Conservation (phyloP, 768 basidiomycete species). For the Trametes elegans region DNA sequence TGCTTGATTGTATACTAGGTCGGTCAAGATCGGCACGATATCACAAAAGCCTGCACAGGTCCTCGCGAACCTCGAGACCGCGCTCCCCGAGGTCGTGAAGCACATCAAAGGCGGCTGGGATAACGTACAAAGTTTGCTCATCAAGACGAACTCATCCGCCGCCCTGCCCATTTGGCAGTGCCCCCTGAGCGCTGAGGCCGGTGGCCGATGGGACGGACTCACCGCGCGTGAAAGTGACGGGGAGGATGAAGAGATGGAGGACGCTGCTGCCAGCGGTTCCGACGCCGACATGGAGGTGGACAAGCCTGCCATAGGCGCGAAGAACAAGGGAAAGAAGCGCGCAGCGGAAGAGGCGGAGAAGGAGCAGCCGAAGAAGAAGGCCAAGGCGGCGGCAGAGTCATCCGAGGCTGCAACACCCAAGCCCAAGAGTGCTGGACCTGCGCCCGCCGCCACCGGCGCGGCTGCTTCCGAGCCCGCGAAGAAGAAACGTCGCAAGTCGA, state of each 20-base stretch:
- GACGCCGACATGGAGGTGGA: constrained; percentile 27
- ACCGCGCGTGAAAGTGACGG: constrained; percentile 26
- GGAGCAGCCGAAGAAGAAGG: constrained; percentile 25
- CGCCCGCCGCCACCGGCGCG: constrained; percentile 21
- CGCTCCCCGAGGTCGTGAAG: constrained; percentile 71
- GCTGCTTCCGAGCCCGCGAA: constrained; percentile 9
- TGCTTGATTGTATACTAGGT: constrained; percentile 40
- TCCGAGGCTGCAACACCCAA: constrained; percentile 20
- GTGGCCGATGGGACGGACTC: constrained; percentile 60
- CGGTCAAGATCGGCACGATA: constrained; percentile 78
- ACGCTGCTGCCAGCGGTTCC: constrained; percentile 17
- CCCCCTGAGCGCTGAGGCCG: constrained; percentile 57
- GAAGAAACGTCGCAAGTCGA: constrained; percentile 20
- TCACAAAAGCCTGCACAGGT: constrained; percentile 74
- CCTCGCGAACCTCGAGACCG: constrained; percentile 71
- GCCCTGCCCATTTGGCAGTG: constrained; percentile 92
- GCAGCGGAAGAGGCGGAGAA: constrained; percentile 34
- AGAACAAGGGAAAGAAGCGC: constrained; percentile 23
- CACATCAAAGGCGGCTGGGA: constrained; percentile 82
- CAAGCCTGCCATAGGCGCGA: constrained; percentile 17
- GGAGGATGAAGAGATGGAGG: constrained; percentile 28
- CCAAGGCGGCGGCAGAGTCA: constrained; percentile 25
- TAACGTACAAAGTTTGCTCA: constrained; percentile 82
- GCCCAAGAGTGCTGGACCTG: constrained; percentile 28
- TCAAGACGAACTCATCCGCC: constrained; percentile 85